Percentiles rank a stretch among this genome's conserved stretches.
phyloP scores from a whole-genome alignment of 768 basidiomycete genomes.

The Amanita muscaria region DNA sequence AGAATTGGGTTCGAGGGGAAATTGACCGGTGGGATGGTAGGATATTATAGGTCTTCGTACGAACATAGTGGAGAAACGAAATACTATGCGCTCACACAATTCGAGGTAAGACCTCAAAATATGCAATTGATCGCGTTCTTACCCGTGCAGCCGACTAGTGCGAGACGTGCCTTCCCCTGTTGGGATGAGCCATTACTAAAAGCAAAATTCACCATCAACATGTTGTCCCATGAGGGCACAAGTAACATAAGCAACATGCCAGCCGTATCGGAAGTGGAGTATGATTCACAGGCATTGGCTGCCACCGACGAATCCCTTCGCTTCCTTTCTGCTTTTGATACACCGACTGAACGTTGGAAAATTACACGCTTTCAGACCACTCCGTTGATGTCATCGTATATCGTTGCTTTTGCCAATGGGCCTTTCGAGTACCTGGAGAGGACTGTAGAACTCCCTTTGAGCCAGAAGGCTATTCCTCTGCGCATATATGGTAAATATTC shows the following conservation, averaged over 20 bases:
- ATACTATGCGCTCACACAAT: slow-evolving; percentile 80
- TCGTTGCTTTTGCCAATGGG: slow-evolving; percentile 84
- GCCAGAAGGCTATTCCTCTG: slow-evolving; percentile 72
- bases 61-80: slow-evolving; percentile 56
- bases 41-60: slow-evolving; percentile 69
- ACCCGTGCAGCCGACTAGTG: slow-evolving; percentile 63
- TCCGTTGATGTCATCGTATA: slow-evolving; percentile 83
- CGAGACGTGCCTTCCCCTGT: slow-evolving; percentile 75
- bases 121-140: background rate
- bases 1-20: slow-evolving; percentile 61
- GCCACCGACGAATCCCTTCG: slow-evolving; percentile 25
- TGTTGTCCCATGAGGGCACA: slow-evolving; percentile 72
- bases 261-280: slow-evolving; percentile 46
- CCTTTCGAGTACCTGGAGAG: slow-evolving; percentile 65
- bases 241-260: slow-evolving; percentile 87
- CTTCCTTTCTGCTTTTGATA: slow-evolving; percentile 33
- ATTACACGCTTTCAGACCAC: slow-evolving; percentile 74
- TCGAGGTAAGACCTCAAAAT: slow-evolving; percentile 43
- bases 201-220: slow-evolving; percentile 66
- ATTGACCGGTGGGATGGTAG: slow-evolving; percentile 67
- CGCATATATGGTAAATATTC: slow-evolving; percentile 65
- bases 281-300: slow-evolving; percentile 19
- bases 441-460: slow-evolving; percentile 70
- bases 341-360: slow-evolving; percentile 54
- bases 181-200: slow-evolving; percentile 94